These are phyloP conservation scores for Periconia macrospinosa DNA, from an alignment of 2,329 filamentous ascomycete genomes.

Conservation along the genomic window DNA sequence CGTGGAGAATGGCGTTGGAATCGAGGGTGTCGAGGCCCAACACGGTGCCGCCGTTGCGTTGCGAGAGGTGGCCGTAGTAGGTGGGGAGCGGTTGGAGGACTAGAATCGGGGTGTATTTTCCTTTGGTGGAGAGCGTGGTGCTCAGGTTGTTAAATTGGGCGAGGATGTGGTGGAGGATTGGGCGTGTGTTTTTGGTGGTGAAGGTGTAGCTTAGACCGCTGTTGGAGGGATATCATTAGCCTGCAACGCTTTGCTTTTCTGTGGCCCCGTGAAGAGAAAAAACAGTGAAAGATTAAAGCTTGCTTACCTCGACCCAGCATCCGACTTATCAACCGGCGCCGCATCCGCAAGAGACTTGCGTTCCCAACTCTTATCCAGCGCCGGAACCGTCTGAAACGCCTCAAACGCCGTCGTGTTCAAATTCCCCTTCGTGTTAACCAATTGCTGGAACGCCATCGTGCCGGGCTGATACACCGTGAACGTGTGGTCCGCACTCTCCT, in stretches of 20 bases:
- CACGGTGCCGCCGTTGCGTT: slow-evolving; percentile 15
- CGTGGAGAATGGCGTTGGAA: slow-evolving; percentile 8
- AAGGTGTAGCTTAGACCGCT: background rate
- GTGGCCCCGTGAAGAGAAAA: background rate
- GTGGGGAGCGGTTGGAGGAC: slow-evolving; percentile 16
- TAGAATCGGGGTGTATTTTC: slow-evolving; percentile 6
- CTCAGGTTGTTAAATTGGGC: slow-evolving; percentile 1
- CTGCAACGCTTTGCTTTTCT: background rate
- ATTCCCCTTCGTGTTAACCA: slow-evolving; percentile 7
- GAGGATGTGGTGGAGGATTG: slow-evolving; percentile 3
- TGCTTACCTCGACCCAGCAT: background rate
- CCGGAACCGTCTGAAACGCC: slow-evolving; percentile 1
- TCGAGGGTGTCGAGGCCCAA: slow-evolving; percentile 12
- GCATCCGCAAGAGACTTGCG: background rate
- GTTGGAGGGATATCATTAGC: background rate
- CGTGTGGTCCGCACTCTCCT: slow-evolving; percentile 2
- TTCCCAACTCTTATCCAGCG: background rate
- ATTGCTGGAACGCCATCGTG: background rate
- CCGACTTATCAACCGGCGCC: background rate
- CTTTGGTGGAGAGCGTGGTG: slow-evolving; percentile 1
- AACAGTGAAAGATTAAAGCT: too few relatives aligned
- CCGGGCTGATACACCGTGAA: background rate
- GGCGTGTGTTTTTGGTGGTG: background rate
- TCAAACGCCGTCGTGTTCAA: slow-evolving; percentile 11
- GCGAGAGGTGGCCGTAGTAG: slow-evolving; percentile 1